Base-by-base conservation (phyloP, 2,329 filamentous ascomycete species). In the Trichoderma sp. region DNA sequence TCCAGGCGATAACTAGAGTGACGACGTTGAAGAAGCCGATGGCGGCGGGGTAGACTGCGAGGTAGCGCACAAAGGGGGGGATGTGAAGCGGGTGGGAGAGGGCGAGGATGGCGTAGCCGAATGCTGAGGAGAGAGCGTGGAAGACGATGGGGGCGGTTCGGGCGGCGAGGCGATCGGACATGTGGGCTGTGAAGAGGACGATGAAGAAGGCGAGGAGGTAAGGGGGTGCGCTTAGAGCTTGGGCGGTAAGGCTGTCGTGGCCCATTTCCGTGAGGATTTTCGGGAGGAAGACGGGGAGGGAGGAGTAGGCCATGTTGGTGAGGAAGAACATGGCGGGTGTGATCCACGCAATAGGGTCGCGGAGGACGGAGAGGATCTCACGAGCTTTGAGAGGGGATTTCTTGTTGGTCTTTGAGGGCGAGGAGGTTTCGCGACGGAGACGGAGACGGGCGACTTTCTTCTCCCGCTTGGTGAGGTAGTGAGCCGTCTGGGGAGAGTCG, bases 221-320 rank as follows among this genome's bases (percentile, higher is more conserved):
- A 0, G 94, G 94, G 0, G 93, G 93, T 0, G 93, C 93, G 43
- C 91, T 89, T 72, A 97, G 89, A 6, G 90, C 93, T 85, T 97
- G 94, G 0, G 93, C 88, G 3, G 88, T 82, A 2, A 92, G 82
- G 1, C 87, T 81, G 43, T 88, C 85, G 82, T 93, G 92, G 72
- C 92, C 92, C 93, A 97, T 90, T 78, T 91, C 88, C 72, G 85
- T 84, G 61, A 97, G 87, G 73, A 97, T 93, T 28, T 92, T 94
- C 43, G 94, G 94, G 3, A 97, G 86, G 79, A 97, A 97, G 63
- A 96, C 93, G 3, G 94, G 94, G 79, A 97, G 90, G 26, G 92
- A 95, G 77, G 90, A 91, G 83, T 97, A 97, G 13, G 94, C 92
- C 79, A 97, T 92, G 81, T 97, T 97, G 78, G 92, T 90, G 80